Base-by-base conservation (phyloP, 331 rosid species). In the Pyracantha coccinea region DNA sequence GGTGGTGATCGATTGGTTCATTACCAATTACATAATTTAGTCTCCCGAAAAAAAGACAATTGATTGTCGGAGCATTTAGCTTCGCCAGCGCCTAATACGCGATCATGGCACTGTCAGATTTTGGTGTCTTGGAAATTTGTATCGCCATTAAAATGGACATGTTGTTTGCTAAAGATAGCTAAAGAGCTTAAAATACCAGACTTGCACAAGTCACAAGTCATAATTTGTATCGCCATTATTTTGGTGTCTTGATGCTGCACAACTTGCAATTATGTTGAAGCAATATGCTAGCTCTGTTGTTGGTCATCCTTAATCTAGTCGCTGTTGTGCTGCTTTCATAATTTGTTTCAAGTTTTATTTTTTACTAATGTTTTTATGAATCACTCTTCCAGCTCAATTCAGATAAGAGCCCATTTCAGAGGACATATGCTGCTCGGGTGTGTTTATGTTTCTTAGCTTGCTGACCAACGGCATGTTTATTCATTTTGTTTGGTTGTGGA, bases 371-470 rank as follows among this genome's bases (percentile, higher is more conserved):
- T 28, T 28, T 28, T 28, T 28, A 28, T 28, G 29, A 2, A 28
- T 28, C 29, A 28, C 29, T 28, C 29, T 28, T 28, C 64, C 97
- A 95, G 99, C 97, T 95, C 77, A 95, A 95, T 81, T 45, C 90
- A 8, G 99, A 95, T 29, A 95, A 95, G 85, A 95, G 99, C 86
- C 99, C 99, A 4, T 95, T 92, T 85, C 99, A 92, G 77, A 90
- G 99, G 75, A 92, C 97, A 74, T 95, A 95, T 84, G 99, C 99
- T 24, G 64, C 90, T 83, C 99, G 92, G 97, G 99, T 95, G 73
- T 61, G 80, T 35, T 70, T 58, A 53, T 83, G 79, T 77, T 67
- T 20, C 27, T 24, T 57, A 35, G 62, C 68, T 58, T 23, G 41
- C 27, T 17, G 21, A 72, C 44, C 71, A 11, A 32, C 57, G 27